Evolutionary conservation across 129 eudicot genomes (phyloP), one percentile per base, ranked within the genome.

Genomic region (Helianthus annuus): DNA sequence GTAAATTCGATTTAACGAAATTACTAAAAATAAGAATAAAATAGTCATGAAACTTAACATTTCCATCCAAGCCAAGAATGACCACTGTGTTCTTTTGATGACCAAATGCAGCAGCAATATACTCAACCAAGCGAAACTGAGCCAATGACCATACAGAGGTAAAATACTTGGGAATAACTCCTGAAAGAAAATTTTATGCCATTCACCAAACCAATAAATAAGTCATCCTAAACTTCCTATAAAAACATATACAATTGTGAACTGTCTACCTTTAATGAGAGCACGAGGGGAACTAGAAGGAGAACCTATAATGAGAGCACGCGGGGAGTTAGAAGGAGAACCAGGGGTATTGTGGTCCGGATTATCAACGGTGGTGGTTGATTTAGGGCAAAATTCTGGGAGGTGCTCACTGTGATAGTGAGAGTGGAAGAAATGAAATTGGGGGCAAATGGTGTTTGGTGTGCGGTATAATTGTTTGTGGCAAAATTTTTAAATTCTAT

Each of bases 61-160:
- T 92, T 86, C 97, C 97, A 83, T 92, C 97, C 82, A 86, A 51
- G 70, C 97, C 91, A 16, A 92, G 86, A 61, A 92, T 86, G 12
- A 89, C 85, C 66, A 92, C 83, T 15, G 96, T 86, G 71, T 92
- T 85, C 88, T 89, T 89, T 76, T 89, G 85, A 67, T 89, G 91
- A 64, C 97, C 96, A 68, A 92, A 92, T 45, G 96, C 96, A 81
- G 96, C 96, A 81, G 82, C 97, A 69, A 81, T 79, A 73, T 86
- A 92, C 58, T 89, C 96, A 46, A 81, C 78, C 84, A 92, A 83
- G 53, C 80, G 94, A 56, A 86, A 92, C 85, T 92, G 96, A 66
- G 97, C 97, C 69, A 92, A 89, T 0, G 97, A 92, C 96, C 97
- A 89, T 74, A 86, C 96, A 22, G 97, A 92, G 76, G 78, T 92